Evolutionary conservation across 345 rosid species (phyloP).

Genomic region (Euphorbia peplus): DNA sequence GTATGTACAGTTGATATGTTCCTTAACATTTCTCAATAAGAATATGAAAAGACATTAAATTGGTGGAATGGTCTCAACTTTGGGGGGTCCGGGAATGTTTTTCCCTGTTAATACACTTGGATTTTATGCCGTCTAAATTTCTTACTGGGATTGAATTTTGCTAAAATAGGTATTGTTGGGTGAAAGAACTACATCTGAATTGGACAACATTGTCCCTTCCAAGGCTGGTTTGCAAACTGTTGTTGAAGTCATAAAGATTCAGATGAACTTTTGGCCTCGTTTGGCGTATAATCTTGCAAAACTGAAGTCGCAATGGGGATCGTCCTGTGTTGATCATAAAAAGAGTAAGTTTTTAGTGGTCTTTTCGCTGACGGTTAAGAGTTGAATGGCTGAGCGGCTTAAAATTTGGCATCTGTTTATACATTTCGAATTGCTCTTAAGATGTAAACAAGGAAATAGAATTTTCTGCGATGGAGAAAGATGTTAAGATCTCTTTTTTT

Average conservation of each 20-base stretch:
- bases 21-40: background rate
- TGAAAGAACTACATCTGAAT: constrained; percentile 46
- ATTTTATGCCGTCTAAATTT: background rate
- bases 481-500: background rate
- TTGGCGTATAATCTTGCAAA: constrained; percentile 36
- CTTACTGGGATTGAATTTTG: constrained; percentile 16
- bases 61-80: background rate
- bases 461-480: background rate
- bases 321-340: constrained; percentile 32
- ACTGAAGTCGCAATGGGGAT: constrained; percentile 58
- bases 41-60: background rate
- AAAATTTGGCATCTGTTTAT: background rate
- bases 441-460: background rate
- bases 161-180: constrained; percentile 64
- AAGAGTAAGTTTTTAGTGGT: constrained; percentile 44
- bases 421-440: background rate
- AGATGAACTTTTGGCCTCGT: constrained; percentile 75
- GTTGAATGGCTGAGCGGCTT: background rate
- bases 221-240: constrained; percentile 66
- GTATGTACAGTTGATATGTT: background rate
- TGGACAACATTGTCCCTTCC: constrained; percentile 47
- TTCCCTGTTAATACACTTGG: background rate
- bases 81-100: background rate
- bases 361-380: background rate
- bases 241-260: constrained; percentile 76